Percentiles rank a stretch among this genome's conserved stretches.
Conservation (phyloP, 768 basidiomycete genomes). For the Artomyces pyxidatus region DNA sequence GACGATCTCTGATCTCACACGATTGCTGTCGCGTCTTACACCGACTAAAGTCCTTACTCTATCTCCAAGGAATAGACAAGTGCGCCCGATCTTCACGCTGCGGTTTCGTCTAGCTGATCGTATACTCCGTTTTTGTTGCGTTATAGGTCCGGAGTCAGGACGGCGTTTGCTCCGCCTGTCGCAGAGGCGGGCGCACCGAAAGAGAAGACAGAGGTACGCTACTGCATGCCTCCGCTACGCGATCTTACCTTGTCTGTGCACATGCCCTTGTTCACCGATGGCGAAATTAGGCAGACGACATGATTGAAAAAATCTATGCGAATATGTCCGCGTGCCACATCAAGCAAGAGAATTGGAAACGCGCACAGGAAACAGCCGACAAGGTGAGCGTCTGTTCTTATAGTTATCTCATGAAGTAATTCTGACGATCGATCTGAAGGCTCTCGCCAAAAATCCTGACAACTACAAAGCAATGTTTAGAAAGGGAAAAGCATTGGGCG, state of each 20-base stretch:
- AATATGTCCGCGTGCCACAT: slow-evolving; percentile 84
- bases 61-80: slow-evolving; percentile 73
- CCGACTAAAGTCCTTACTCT: slow-evolving; percentile 48
- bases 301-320: slow-evolving; percentile 75
- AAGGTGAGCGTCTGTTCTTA: slow-evolving; percentile 37
- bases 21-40: slow-evolving; percentile 11
- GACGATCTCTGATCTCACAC: background rate
- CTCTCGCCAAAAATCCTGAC: slow-evolving; percentile 61
- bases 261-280: background rate
- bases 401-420: background rate
- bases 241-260: background rate
- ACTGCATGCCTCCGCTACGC: background rate
- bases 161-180: slow-evolving; percentile 2
- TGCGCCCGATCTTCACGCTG: slow-evolving; percentile 25
- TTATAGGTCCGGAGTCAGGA: slow-evolving; percentile 6
- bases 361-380: slow-evolving; percentile 73
- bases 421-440: too few species aligned
- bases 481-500: slow-evolving; percentile 72
- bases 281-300: slow-evolving; percentile 50
- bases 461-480: slow-evolving; percentile 78
- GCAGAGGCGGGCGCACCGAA: slow-evolving; percentile 27
- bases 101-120: background rate
- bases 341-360: slow-evolving; percentile 72
- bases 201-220: slow-evolving; percentile 58
- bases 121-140: background rate